Evolutionary conservation across 331 rosid genomes (phyloP).

Genomic region (Malus hybrid): DNA sequence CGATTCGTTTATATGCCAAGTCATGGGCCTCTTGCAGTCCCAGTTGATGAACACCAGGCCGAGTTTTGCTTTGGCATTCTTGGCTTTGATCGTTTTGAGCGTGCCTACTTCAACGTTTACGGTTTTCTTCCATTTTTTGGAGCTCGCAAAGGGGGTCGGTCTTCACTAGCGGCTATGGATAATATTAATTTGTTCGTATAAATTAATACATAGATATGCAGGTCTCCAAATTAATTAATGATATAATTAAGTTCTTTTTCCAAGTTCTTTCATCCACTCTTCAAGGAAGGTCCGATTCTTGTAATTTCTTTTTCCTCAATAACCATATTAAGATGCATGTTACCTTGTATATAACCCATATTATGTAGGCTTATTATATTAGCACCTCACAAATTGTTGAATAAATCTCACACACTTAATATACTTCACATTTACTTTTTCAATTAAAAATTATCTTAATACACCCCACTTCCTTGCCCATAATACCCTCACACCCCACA

Average conservation of each 20-base stretch:
- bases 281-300: too few relatives aligned
- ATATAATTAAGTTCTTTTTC: neutral
- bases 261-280: too few relatives aligned
- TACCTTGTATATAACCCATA: too few relatives aligned
- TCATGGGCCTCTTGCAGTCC: slow-evolving; percentile 30
- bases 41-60: slow-evolving; percentile 41
- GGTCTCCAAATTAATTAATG: neutral
- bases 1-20: slow-evolving; percentile 20
- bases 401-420: too few relatives aligned
- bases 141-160: neutral
- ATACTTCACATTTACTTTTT: too few relatives aligned
- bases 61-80: slow-evolving; percentile 23
- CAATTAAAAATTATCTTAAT: too few relatives aligned
- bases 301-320: too few relatives aligned
- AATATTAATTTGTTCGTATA: neutral
- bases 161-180: neutral
- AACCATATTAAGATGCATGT: too few relatives aligned
- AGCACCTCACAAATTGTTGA: too few relatives aligned
- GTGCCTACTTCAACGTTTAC: slow-evolving; percentile 17
- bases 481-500: too few relatives aligned
- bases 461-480: too few relatives aligned
- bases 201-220: neutral
- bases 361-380: too few relatives aligned
- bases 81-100: slow-evolving; percentile 11
- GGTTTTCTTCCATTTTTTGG: slow-evolving; percentile 17